Base-by-base conservation (phyloP, 2,329 filamentous ascomycete genomes). In the Mycosphaerella sp. region DNA sequence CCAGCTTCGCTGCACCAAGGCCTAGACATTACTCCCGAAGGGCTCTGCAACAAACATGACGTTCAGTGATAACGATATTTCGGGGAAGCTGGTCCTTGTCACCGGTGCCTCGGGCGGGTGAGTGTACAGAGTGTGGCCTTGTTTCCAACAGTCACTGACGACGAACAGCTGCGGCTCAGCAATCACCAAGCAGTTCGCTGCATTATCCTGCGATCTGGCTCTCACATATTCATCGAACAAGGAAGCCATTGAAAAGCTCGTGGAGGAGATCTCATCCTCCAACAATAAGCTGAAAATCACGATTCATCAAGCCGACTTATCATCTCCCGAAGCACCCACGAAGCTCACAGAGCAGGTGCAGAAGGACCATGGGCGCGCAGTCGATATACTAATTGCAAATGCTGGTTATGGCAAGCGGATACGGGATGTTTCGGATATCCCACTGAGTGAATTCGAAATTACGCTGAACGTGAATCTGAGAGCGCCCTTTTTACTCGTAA, bases 361-460 rank as follows among this genome's bases (percentile, higher is more conserved):
- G 48, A 65, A 69, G 1, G 65, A 77, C 42, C 81, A 85, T 62
- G 72, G 72, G 9, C 73, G 78, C 53, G 73, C 74, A 1, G 80
- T 82, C 1, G 80, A 85, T 62, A 84, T 87, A 26, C 72, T 87
- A 2, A 69, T 87, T 23, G 80, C 80, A 10, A 87, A 87, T 63
- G 84, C 84, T 2, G 83, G 84, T 0, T 77, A 84, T 59, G 83
- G 83, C 40, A 82, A 82, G 64, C 75, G 82, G n/a, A 78, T 83
- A 45, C 61, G 59, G n/a, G 67, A 72, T 51, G 67, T 70, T 11
- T 69, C 65, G 63, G 82, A 85, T 54, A 84, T 86, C 56, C 73
- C 76, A 6, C 66, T 85, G 23, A 80, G 82, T 49, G 82, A 86
- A 65, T 86, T 83, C 64, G 82, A 86, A 64, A 72, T 80, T 62